Percentiles rank a stretch among this genome's conserved stretches.
These are phyloP conservation scores for Lactarius sp. DNA, from an alignment of 768 basidiomycete genomes.

Conservation along the genomic window DNA sequence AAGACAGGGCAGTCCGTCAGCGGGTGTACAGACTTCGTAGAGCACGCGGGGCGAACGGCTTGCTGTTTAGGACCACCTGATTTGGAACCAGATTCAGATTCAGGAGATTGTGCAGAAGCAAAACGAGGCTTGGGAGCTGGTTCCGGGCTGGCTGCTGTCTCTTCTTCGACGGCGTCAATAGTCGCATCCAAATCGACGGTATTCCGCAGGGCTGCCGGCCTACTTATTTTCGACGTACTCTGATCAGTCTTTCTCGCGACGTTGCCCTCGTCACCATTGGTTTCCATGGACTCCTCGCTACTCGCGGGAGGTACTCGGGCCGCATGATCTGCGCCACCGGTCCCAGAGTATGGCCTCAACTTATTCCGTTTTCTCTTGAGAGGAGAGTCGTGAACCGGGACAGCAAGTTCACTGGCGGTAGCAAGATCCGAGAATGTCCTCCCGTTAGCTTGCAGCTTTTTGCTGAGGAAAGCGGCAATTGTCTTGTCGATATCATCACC, in stretches of 20 bases:
- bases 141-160: neutral
- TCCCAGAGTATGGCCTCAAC: neutral
- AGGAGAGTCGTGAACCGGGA: neutral
- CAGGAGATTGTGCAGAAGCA: neutral
- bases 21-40: neutral
- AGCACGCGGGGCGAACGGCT: neutral
- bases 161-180: neutral
- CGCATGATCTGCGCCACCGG: neutral
- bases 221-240: neutral
- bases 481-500: slow-evolving; percentile 21
- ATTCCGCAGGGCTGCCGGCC: neutral
- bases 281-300: neutral
- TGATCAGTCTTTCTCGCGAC: neutral
- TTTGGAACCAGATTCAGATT: neutral
- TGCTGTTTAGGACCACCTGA: neutral
- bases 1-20: slow-evolving; percentile 1
- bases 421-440: neutral
- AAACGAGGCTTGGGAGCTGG: neutral
- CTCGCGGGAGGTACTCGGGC: neutral
- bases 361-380: neutral
- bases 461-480: slow-evolving; percentile 14
- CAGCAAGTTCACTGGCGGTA: neutral
- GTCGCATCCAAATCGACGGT: neutral
- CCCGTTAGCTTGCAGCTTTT: neutral
- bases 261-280: neutral